Evolutionary conservation across 352 stramenopile genomes (phyloP), one percentile per base, ranked within the genome.

Genomic region (Pythium aquatile): DNA sequence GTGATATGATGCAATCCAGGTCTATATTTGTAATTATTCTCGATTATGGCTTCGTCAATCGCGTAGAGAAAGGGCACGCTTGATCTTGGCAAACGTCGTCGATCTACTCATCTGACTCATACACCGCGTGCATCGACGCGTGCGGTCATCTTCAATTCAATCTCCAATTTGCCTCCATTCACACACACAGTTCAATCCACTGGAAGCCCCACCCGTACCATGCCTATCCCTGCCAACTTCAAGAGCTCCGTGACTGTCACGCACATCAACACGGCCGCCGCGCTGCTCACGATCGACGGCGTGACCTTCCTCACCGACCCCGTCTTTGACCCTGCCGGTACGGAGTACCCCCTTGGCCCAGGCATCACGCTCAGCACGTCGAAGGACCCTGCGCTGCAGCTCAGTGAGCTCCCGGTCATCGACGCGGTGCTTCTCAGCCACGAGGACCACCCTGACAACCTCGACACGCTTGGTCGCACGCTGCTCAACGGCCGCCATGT

Each of bases 261-360:
- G 7, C 74, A 79, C 54, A 79, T 78, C 58, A 57, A 49, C 59
- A 81, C 69, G 17, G 72, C 74, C 11, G 70, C 74, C 10, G 62
- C 74, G 28, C 68, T 81, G 17, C 63, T 79, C 55, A 65, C 63
- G 40, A 79, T 79, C 48, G 74, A 81, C 63, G 63, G 69, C 16
- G 40, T 79, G 64, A 79, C 75, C 61, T 81, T 81, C 63, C 58
- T 81, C 33, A 60, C 73, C 20, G 74, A 81, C 40, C 71, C 74
- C 13, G 33, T 55, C 4, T 76, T 78, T 30, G 70, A 74, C 51
- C 63, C 68, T 5, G 66, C 61, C 11, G 68, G 68, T 53, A 58
- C 49, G 30, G 42, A 65, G 20, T 71, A 71, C 32, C 17, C 61
- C 37, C 63, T 68, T 9, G 47, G 55, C 28, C 35, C 35, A 13